Percentiles rank a stretch among this genome's conserved stretches.
Conservation (phyloP, 192 early-diverging fungal species). For the Coemansia sp. region DNA sequence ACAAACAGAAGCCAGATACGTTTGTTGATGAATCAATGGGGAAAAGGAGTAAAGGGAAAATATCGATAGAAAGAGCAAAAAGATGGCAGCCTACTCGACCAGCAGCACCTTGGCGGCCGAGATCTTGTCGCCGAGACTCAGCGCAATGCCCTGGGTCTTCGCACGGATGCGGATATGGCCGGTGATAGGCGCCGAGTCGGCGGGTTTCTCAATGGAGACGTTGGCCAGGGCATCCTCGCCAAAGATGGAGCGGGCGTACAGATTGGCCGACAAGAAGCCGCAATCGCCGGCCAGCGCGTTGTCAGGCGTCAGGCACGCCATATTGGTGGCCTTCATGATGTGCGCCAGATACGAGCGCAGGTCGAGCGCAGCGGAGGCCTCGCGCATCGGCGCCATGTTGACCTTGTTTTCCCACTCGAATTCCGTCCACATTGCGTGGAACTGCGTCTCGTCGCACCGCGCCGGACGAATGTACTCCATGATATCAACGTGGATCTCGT, state of each 20-base stretch:
- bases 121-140: constrained; percentile 88
- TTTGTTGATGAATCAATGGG: not conserved
- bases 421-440: constrained; percentile 98
- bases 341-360: constrained; percentile 86
- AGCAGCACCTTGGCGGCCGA: constrained; percentile 50
- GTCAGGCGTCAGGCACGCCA: constrained; percentile 97
- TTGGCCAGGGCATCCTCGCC: constrained; percentile 99
- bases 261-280: constrained; percentile 96
- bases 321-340: constrained; percentile 95
- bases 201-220: constrained; percentile 86
- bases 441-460: constrained; percentile 87
- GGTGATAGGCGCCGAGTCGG: constrained; percentile 71
- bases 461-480: constrained; percentile 99
- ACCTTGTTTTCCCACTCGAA: constrained; percentile 99
- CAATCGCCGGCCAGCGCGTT: constrained; percentile 91
- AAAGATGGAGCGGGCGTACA: constrained; percentile 96
- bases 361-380: constrained; percentile 65
- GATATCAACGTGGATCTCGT: constrained; percentile 98
- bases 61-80: not conserved
- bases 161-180: constrained; percentile 97
- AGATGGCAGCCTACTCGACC: not conserved
- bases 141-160: constrained; percentile 98
- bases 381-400: constrained; percentile 91
- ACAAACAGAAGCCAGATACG: not conserved
- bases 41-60: not conserved